phyloP scores from a whole-genome alignment of 2,329 filamentous ascomycete genomes.

The Microdochium trichocladiopsis region DNA sequence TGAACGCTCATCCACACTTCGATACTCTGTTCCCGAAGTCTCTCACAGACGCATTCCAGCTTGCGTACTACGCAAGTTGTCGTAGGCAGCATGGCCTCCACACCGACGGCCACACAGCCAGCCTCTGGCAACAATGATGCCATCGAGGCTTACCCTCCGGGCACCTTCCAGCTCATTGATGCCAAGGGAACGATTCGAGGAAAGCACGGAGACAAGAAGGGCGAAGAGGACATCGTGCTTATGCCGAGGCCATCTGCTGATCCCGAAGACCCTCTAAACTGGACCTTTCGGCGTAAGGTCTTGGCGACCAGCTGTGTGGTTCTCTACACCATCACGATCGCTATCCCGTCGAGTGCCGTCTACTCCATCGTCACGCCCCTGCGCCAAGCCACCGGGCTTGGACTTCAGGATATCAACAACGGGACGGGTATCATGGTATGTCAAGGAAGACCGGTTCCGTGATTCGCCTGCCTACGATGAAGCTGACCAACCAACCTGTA shows the following conservation, averaged over 20 bases:
- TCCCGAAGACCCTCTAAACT: conserved; percentile 31
- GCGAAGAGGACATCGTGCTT: conserved; percentile 30
- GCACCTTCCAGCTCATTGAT: too few species aligned
- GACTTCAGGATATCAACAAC: conserved; percentile 26
- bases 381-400: conserved; percentile 20
- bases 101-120: too few species aligned
- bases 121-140: conserved; percentile 9
- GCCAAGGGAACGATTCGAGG: too few species aligned
- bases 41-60: too few species aligned
- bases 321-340: conserved; percentile 13
- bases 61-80: too few species aligned
- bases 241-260: conserved; percentile 24
- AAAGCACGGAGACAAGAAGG: not conserved
- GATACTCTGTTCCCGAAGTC: too few species aligned
- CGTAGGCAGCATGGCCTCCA: too few species aligned
- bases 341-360: conserved; percentile 21
- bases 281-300: conserved; percentile 22
- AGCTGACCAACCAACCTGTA: too few species aligned
- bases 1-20: too few species aligned
- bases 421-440: conserved; percentile 28
- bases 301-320: conserved; percentile 16
- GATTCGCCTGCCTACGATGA: too few species aligned
- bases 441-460: not conserved
- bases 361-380: conserved; percentile 31
- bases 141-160: conserved; percentile 13